phyloP scores from a whole-genome alignment of 2,329 filamentous ascomycete species.

The Elsinoe ampelina region DNA sequence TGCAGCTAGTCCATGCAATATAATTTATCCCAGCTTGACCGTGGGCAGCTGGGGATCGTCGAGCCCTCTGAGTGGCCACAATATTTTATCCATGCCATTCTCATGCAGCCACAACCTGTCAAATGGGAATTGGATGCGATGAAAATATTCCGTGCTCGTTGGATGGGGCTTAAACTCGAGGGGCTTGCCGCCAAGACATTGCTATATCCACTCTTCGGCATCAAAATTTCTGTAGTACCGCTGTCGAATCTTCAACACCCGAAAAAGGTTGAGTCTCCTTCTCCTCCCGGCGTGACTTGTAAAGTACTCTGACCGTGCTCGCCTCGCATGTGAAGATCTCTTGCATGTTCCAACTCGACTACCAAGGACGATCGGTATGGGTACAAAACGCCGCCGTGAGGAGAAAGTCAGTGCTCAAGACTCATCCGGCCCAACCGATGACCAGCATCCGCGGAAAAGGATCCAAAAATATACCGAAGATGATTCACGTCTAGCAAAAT shows the following conservation, averaged over 20 bases:
- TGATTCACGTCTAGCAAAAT: conserved; percentile 35
- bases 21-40: background rate
- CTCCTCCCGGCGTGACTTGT: background rate
- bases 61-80: background rate
- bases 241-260: background rate
- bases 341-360: background rate
- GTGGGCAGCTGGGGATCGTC: background rate
- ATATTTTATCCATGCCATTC: background rate
- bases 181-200: background rate
- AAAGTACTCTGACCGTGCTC: background rate
- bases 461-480: conserved; percentile 30
- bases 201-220: conserved; percentile 10
- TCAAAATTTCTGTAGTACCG: conserved; percentile 1
- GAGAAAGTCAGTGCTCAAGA: conserved; percentile 9
- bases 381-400: conserved; percentile 17
- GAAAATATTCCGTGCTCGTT: background rate
- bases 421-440: conserved; percentile 4
- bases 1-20: background rate
- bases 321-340: conserved; percentile 6
- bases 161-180: background rate
- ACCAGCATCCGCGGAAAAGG: conserved; percentile 20
- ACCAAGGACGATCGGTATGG: conserved; percentile 13
- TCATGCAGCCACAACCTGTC: conserved; percentile 3
- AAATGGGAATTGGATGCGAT: background rate
- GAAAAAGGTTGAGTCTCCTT: background rate